Percentiles rank a stretch among this genome's conserved stretches.
These are phyloP conservation scores for Mrakia frigida DNA, from an alignment of 768 basidiomycete genomes.

Conservation along the genomic window DNA sequence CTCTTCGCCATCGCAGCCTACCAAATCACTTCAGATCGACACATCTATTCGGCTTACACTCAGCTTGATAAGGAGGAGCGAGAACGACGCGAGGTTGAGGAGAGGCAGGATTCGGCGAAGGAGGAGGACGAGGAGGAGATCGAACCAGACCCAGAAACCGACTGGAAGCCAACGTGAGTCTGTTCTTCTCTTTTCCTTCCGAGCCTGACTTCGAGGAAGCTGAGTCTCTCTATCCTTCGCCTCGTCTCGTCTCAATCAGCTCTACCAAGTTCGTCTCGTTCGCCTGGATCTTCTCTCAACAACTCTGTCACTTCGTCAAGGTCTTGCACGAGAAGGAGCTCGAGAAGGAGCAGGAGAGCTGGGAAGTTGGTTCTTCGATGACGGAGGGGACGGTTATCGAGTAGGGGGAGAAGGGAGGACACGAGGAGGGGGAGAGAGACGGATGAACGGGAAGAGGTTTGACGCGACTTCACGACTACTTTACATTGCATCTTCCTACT, in stretches of 20 bases:
- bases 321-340: background rate
- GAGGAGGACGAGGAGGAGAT: constrained; percentile 22
- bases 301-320: constrained; percentile 34
- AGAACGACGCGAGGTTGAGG: constrained; percentile 30
- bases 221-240: background rate
- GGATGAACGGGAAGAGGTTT: background rate
- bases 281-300: constrained; percentile 41
- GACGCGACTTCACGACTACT: background rate
- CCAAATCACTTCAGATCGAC: constrained; percentile 36
- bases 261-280: constrained; percentile 39
- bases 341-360: background rate
- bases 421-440: background rate
- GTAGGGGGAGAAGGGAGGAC: background rate
- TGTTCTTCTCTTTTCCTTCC: too few relatives aligned
- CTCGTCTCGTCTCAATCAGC: background rate
- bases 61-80: constrained; percentile 37
- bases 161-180: constrained; percentile 36
- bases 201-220: too few relatives aligned
- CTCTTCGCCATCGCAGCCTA: constrained; percentile 42
- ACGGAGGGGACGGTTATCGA: background rate
- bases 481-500: background rate
- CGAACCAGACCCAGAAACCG: constrained; percentile 31
- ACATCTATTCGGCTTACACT: constrained; percentile 32
- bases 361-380: background rate
- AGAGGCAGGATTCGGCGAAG: constrained; percentile 30